Evolutionary conservation across 164 flowering plant genomes (phyloP), one percentile per base, ranked within the genome.

Genomic region (Annona cherimola): DNA sequence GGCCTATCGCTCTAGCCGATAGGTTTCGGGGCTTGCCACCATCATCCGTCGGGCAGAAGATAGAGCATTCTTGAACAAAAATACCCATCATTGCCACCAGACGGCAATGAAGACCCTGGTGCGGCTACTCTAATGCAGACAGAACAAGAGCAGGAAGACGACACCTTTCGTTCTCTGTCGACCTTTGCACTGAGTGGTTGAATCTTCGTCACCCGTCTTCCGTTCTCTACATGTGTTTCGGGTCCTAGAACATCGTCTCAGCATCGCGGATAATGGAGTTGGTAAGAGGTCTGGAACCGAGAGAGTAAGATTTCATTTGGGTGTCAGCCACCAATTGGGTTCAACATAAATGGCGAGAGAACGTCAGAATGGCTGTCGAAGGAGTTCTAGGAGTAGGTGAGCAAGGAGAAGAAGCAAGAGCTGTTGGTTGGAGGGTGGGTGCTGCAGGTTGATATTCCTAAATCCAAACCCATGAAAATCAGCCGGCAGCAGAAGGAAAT

Each of bases 181-280:
- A 26, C 35, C 35, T 26, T 26, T 26, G 35, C 35, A 26, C 35
- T 26, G 35, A 26, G 35, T 90, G 88, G 88, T 81, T 90, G 0
- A 80, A 84, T 45, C 4, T 70, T 20, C 86, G 84, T 43, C 79
- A 80, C 0, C n/a, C 45, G 4, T 74, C 75, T 7, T 87, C 90
- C 3, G 91, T 90, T 0, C 61, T 90, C 0, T 88, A 82, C 74
- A 63, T 88, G 1, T 83, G 84, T 0, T 90, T 90, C 59, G 92
- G 91, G 9, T 88, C 92, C 12, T 76, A 79, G 69, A 84, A 81
- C 83, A 79, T 86, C 2, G 82, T 86, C 62, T 78, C 86, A 0
- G 65, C 81, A 0, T 73, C 83, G 0, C 86, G 88, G 19, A 87
- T 86, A 88, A 82, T 77, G 82, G 73, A 84, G 16, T 45, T 90